A percentile compares a stretch with the other conserved stretches of the same genome.
phyloP scores from a whole-genome alignment of 2,329 filamentous ascomycete species.

The Botryotinia calthae region DNA sequence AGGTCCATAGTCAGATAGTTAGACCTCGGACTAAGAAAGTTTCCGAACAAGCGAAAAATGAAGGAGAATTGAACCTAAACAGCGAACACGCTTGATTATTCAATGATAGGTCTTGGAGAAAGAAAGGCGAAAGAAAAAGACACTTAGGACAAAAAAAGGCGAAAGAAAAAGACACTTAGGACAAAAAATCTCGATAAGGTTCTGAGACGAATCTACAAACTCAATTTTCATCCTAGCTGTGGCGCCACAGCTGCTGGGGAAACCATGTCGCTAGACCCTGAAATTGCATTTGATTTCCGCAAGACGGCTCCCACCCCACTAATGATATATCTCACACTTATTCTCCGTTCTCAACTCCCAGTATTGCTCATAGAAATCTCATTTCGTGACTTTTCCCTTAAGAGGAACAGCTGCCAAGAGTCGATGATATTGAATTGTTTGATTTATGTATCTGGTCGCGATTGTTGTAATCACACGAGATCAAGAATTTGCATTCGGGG shows the following conservation, averaged over 20 bases:
- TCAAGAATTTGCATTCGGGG: background rate
- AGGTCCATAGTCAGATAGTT: background rate
- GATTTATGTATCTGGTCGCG: background rate
- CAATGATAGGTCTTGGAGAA: background rate
- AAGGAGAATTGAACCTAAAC: background rate
- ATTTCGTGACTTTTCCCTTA: background rate
- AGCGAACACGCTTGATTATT: background rate
- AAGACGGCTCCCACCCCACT: background rate
- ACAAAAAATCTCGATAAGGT: background rate
- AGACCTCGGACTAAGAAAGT: background rate
- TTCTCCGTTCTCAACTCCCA: background rate
- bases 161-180: background rate
- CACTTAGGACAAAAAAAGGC: background rate
- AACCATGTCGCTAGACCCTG: background rate
- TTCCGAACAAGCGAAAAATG: background rate
- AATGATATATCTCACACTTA: background rate
- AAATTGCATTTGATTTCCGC: background rate
- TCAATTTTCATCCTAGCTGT: background rate
- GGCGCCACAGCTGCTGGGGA: no score
- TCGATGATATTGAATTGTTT: background rate
- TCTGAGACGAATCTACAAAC: background rate
- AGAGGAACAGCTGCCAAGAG: no score
- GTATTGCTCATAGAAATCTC: background rate
- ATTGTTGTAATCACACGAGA: background rate
- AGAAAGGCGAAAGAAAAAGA: background rate